Percentiles rank a stretch among this genome's conserved stretches.
Evolutionary conservation across 371 early-diverging fungal genomes (phyloP).

Genomic region (Parasitella parasitica): DNA sequence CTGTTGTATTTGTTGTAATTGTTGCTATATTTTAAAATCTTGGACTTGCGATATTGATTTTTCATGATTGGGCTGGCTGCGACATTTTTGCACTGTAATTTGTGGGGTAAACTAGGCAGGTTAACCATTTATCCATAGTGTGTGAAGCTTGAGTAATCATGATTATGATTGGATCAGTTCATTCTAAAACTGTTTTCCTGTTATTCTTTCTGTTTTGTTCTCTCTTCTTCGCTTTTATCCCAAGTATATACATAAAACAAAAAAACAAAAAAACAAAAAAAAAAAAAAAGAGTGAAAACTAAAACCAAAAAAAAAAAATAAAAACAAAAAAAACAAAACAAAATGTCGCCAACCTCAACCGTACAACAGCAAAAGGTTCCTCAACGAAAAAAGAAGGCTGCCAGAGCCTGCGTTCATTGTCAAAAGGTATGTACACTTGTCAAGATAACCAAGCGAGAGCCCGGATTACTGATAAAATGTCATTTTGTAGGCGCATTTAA

Average conservation of each 20-base stretch:
- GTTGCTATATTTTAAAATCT: too few relatives aligned
- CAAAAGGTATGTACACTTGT: too few relatives aligned
- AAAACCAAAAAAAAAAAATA: neutral
- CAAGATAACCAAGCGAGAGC: too few relatives aligned
- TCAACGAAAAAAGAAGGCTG: conserved; percentile 32
- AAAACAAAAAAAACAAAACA: neutral
- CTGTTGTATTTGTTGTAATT: too few relatives aligned
- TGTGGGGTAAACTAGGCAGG: neutral
- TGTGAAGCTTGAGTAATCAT: neutral
- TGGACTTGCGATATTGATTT: too few relatives aligned
- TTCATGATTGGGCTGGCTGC: too few relatives aligned
- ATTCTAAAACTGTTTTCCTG: neutral
- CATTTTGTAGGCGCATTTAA: conserved; percentile 49
- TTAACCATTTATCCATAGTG: neutral
- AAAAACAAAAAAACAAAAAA: neutral
- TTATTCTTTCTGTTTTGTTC: neutral
- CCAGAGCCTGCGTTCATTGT: conserved; percentile 51
- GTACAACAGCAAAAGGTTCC: conserved; percentile 7
- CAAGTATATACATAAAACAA: neutral
- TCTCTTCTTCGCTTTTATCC: neutral
- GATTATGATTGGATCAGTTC: neutral
- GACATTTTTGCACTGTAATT: too few relatives aligned
- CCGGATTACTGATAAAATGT: neutral
- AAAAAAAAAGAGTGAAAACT: neutral
- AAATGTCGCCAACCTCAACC: conserved; percentile 10